phyloP scores from a whole-genome alignment of 768 basidiomycete genomes.

The Pilatotrama ljubarskyi region DNA sequence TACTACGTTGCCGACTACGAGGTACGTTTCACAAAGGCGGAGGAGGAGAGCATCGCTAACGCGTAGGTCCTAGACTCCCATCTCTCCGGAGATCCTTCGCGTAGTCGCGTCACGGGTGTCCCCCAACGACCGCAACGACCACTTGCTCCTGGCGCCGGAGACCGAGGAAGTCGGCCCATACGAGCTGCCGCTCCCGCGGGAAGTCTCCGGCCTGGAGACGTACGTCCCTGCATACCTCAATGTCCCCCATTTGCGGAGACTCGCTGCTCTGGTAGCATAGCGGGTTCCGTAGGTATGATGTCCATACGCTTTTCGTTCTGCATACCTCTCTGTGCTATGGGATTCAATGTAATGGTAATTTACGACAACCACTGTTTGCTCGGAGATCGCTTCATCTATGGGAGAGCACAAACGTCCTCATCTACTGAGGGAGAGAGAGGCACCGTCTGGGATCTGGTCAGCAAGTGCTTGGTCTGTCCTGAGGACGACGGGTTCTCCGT shows the following conservation, averaged over 20 bases:
- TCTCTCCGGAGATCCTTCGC: slow-evolving; percentile 94
- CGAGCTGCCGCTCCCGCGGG: slow-evolving; percentile 89
- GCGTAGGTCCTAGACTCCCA: slow-evolving; percentile 67
- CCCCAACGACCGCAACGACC: slow-evolving; percentile 95
- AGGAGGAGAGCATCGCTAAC: too few species aligned
- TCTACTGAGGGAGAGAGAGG: slow-evolving; percentile 20
- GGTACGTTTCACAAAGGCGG: slow-evolving; percentile 46
- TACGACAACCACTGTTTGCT: slow-evolving; percentile 18
- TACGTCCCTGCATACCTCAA: slow-evolving; percentile 93
- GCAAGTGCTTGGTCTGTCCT: slow-evolving; percentile 50
- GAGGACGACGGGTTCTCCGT: slow-evolving; percentile 34
- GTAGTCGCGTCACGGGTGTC: slow-evolving; percentile 96
- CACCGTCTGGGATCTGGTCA: slow-evolving; percentile 57
- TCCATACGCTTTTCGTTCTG: slow-evolving; percentile 19
- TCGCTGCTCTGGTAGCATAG: slow-evolving; percentile 84
- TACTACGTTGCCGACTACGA: slow-evolving; percentile 99
- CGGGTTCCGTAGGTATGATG: slow-evolving; percentile 6
- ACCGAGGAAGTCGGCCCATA: slow-evolving; percentile 97
- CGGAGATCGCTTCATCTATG: neutral
- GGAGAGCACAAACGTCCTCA: neutral
- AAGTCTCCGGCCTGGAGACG: slow-evolving; percentile 94
- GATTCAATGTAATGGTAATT: slow-evolving; percentile 23
- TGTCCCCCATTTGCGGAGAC: slow-evolving; percentile 83
- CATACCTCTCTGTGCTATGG: slow-evolving; percentile 22
- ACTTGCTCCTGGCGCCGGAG: slow-evolving; percentile 92